These are phyloP conservation scores for Trypethelium eluteriae DNA, from an alignment of 495 filamentous ascomycete genomes.

Conservation along the genomic window DNA sequence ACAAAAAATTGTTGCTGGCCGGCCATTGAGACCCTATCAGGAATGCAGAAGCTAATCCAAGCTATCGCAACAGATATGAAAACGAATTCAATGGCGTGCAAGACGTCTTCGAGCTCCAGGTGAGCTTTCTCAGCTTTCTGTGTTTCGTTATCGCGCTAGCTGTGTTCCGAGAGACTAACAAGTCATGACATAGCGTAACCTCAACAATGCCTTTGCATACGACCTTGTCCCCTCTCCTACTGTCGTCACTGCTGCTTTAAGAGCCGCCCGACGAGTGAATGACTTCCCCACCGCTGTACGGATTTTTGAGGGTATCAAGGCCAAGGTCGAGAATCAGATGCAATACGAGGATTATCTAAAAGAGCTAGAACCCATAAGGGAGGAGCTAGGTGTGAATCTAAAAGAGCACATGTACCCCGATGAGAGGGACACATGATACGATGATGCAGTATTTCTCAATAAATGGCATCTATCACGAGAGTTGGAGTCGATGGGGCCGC, in stretches of 20 bases:
- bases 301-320: slow-evolving; percentile 99
- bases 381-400: slow-evolving; percentile 84
- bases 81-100: slow-evolving; percentile 97
- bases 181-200: slow-evolving; percentile 64
- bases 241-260: slow-evolving; percentile 84
- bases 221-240: slow-evolving; percentile 93
- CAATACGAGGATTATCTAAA: slow-evolving; percentile 98
- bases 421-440: not conserved
- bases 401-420: slow-evolving; percentile 95
- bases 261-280: slow-evolving; percentile 89
- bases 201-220: slow-evolving; percentile 99
- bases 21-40: slow-evolving; percentile 3
- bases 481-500: not conserved
- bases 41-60: not conserved
- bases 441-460: not conserved
- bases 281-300: slow-evolving; percentile 97
- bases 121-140: slow-evolving; percentile 41
- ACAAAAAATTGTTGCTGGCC: not conserved
- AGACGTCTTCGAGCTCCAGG: slow-evolving; percentile 99
- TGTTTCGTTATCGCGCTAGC: not conserved
- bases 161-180: slow-evolving; percentile 16
- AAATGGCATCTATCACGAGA: not conserved
- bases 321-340: slow-evolving; percentile 95
- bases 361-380: slow-evolving; percentile 82
- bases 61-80: slow-evolving; percentile 67